Conservation (phyloP, 495 filamentous ascomycete species). For the Penicillium bovifimosum region DNA sequence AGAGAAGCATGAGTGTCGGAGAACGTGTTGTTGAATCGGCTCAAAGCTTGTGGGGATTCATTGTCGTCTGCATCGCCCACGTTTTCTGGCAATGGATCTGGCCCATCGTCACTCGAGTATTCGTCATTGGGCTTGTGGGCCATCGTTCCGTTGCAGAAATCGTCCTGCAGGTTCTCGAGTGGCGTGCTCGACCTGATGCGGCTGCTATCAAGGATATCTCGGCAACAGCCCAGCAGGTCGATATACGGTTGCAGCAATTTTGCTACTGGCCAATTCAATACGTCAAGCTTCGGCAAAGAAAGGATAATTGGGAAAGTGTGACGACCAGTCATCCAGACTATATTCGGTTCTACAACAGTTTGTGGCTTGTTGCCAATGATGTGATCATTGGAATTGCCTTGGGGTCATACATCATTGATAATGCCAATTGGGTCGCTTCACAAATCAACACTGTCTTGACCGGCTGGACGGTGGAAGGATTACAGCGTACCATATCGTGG, state of each 20-base stretch:
- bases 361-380: constrained; percentile 98
- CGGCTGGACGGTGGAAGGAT: constrained; percentile 80
- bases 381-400: constrained; percentile 97
- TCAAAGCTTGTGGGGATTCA: constrained; percentile 70
- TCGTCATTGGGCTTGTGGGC: constrained; percentile 71
- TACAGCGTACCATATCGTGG: constrained; percentile 89
- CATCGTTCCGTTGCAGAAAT: constrained; percentile 78
- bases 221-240: constrained; percentile 95
- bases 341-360: constrained; percentile 97
- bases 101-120: constrained; percentile 66
- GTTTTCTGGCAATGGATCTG: constrained; percentile 70
- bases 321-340: constrained; percentile 96
- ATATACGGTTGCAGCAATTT: constrained; percentile 96
- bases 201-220: constrained; percentile 92
- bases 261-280: constrained; percentile 99
- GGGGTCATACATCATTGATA: constrained; percentile 95
- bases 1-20: constrained; percentile 83
- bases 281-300: constrained; percentile 77
- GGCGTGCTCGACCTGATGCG: constrained; percentile 72
- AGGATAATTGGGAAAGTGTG: constrained; percentile 91
- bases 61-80: constrained; percentile 63
- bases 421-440: constrained; percentile 75
- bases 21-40: constrained; percentile 95
- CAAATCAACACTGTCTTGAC: constrained; percentile 74
- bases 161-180: constrained; percentile 76